Base-by-base conservation (phyloP, 768 basidiomycete genomes). In the Suillus spraguei region DNA sequence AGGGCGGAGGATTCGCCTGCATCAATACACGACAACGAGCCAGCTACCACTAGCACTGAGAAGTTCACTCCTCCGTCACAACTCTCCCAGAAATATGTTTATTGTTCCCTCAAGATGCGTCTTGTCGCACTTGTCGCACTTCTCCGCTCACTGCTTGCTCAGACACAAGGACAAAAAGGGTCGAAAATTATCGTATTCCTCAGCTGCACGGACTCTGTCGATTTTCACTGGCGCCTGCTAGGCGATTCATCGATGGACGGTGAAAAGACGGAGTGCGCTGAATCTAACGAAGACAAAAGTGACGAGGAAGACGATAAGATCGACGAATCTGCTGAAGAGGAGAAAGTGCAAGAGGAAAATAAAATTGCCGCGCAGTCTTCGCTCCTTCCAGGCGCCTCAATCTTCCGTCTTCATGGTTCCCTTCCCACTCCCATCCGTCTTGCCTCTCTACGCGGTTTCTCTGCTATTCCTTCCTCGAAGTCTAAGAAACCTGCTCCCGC, bases 161-260 rank as follows among this genome's bases (percentile, higher is more conserved):
- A 89, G 74, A 80, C 84, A 28, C 81, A 80, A 67, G 75, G 76
- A 47, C 81, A 74, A 36, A 79, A 80, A 47, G 84, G 85, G 13
- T 82, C 82, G 47, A 94, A 92, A 75, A 86, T 97, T 61, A 94
- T 99, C 54, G 94, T 99, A 6, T 99, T 99, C 77, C 79, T 99
- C 65, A 97, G 92, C 68, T 98, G 95, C 70, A 99, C 95, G 6
- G 97, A 98, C 76, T 96, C 97, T 3, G 97, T 99, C 20, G 97
- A 99, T 74, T 98, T 94, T 70, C 95, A 97, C 72, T 99, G 94
- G 94, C 85, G 83, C 58, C 79, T 98, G 24, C 77, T 99, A 1
- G 90, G 89, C 0, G 85, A 87, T 5, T 80, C 92, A 22, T 70
- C 76, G 6, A 95, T 97, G 91, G 85, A 81, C 9, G 77, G 68